Evolutionary conservation across 768 basidiomycete genomes (phyloP).

Genomic region (Pleurotus sapidus): DNA sequence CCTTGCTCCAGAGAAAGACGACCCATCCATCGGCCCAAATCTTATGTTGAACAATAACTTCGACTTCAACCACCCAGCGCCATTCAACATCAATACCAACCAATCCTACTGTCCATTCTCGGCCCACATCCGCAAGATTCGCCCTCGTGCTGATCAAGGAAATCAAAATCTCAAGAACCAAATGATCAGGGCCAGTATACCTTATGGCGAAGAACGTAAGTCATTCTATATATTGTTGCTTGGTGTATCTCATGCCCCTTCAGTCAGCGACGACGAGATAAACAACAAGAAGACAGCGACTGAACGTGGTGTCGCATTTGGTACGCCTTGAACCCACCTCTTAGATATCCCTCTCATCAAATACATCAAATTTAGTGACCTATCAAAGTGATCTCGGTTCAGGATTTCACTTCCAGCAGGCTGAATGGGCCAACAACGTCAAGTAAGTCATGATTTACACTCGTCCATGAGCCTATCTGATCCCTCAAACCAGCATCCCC

Average conservation of each 20-base stretch:
- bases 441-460: neutral
- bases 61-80: slow-evolving; percentile 4
- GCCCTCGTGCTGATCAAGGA: neutral
- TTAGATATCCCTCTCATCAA: neutral
- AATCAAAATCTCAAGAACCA: neutral
- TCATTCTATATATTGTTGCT: neutral
- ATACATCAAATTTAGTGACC: neutral
- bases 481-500: neutral
- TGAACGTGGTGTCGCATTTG: slow-evolving; percentile 1
- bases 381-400: slow-evolving; percentile 2
- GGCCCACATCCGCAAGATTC: slow-evolving; percentile 1
- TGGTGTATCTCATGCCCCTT: neutral
- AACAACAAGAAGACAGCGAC: neutral
- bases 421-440: neutral
- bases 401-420: neutral
- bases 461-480: neutral
- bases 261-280: neutral
- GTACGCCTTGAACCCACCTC: neutral
- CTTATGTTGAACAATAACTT: slow-evolving; percentile 3
- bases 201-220: slow-evolving; percentile 1
- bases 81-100: neutral
- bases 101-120: slow-evolving; percentile 1
- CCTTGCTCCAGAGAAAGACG: neutral
- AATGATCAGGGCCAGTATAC: neutral
- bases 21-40: neutral